Evolutionary conservation across 2,329 filamentous ascomycete species (phyloP).

Genomic region (Cladosporium sp.): DNA sequence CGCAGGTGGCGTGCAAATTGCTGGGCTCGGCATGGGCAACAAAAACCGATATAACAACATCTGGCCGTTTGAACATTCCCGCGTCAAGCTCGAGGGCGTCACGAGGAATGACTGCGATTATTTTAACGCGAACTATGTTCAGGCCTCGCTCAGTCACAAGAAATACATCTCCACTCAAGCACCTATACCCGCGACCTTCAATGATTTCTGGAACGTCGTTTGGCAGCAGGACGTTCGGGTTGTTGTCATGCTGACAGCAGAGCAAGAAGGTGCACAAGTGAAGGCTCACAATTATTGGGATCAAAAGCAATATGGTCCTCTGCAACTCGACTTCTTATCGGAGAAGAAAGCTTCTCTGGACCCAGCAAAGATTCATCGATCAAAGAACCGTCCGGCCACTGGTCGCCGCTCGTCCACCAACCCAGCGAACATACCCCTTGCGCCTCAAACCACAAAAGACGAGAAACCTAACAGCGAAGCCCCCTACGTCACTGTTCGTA

Average conservation of each 20-base stretch:
- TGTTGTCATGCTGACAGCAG: conserved; percentile 93
- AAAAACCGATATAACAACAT: conserved; percentile 99
- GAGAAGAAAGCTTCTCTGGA: conserved; percentile 80
- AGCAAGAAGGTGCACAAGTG: conserved; percentile 85
- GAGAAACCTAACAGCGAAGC: conserved; percentile 45
- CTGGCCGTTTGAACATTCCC: conserved; percentile 88
- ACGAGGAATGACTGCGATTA: conserved; percentile 76
- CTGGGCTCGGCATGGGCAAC: conserved; percentile 86
- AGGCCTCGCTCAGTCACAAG: conserved; percentile 77
- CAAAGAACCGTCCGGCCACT: conserved; percentile 34
- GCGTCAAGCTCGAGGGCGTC: conserved; percentile 72
- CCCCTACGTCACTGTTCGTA: conserved; percentile 77
- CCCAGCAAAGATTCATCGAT: conserved; percentile 48
- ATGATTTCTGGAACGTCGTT: conserved; percentile 95
- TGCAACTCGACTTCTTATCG: conserved; percentile 71
- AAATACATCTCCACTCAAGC: conserved; percentile 94
- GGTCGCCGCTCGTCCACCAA: conserved; percentile 34
- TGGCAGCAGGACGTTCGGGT: conserved; percentile 97
- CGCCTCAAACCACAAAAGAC: conserved; percentile 24
- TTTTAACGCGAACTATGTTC: conserved; percentile 87
- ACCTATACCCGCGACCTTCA: conserved; percentile 85
- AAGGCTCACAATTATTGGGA: conserved; percentile 97
- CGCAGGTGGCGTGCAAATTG: conserved; percentile 61
- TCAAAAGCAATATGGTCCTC: conserved; percentile 68
- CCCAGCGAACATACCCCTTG: conserved; percentile 25